These are phyloP conservation scores for Peniophora sp. DNA, from an alignment of 1,284 basidiomycete species.

Conservation along the genomic window DNA sequence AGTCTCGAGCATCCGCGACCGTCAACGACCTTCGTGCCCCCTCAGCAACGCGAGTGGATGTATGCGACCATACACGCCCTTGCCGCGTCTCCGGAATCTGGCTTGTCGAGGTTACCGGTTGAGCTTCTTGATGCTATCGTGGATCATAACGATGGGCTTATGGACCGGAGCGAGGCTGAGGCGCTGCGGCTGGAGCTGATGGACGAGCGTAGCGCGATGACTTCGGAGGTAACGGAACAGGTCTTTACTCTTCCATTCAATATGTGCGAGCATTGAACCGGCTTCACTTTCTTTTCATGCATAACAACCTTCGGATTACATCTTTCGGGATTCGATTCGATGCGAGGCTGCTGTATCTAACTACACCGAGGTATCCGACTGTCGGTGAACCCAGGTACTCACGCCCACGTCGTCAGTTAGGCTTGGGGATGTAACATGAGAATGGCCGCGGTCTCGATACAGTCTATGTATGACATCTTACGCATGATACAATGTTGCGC, in stretches of 20 bases:
- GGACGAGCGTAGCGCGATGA: conserved; percentile 18
- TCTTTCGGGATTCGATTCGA: too few relatives aligned
- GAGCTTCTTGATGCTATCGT: conserved; percentile 17
- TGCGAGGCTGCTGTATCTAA: too few relatives aligned
- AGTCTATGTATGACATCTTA: too few relatives aligned
- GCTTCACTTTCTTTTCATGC: too few relatives aligned
- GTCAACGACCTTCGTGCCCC: conserved; percentile 33
- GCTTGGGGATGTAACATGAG: too few relatives aligned
- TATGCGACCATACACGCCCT: conserved; percentile 8
- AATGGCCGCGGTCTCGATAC: too few relatives aligned
- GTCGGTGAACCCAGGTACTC: too few relatives aligned
- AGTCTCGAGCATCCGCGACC: conserved; percentile 25
- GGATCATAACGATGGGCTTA: conserved; percentile 13
- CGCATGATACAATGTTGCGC: too few relatives aligned
- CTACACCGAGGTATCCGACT: too few relatives aligned
- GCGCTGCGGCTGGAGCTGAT: conserved; percentile 20
- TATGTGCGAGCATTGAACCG: neutral
- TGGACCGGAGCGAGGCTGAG: conserved; percentile 21
- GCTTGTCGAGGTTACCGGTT: conserved; percentile 9
- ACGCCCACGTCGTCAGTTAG: too few relatives aligned
- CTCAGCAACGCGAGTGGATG: conserved; percentile 33
- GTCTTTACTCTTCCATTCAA: neutral
- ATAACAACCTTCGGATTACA: too few relatives aligned
- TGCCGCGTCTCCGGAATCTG: neutral
- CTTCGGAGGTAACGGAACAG: neutral